phyloP scores from a whole-genome alignment of 164 flowering plant species.

The Hamamelis virginiana region DNA sequence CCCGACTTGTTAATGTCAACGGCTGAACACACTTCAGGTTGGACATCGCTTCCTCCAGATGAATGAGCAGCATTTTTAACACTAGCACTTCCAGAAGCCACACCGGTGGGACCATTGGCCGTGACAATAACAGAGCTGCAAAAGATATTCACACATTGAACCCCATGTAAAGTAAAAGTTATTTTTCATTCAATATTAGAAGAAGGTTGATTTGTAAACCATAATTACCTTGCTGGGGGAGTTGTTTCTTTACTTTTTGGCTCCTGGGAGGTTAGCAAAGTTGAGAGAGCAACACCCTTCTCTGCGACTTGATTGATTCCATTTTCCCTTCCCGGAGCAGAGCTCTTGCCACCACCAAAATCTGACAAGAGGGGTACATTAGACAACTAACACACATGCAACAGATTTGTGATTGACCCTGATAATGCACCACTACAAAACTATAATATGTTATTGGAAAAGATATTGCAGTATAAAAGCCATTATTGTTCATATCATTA shows the following conservation, averaged over 20 bases:
- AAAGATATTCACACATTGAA: conserved; percentile 4
- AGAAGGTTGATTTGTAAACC: not conserved
- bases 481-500: not conserved
- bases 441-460: not conserved
- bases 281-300: conserved; percentile 29
- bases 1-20: conserved; percentile 18
- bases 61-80: conserved; percentile 20
- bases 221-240: conserved; percentile 37
- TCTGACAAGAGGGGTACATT: conserved; percentile 36
- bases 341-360: conserved; percentile 56
- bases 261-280: conserved; percentile 37
- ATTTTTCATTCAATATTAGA: no score
- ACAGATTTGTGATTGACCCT: not conserved
- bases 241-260: conserved; percentile 39
- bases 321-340: conserved; percentile 53
- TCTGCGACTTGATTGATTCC: conserved; percentile 39
- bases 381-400: conserved; percentile 2
- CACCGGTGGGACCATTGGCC: conserved; percentile 42
- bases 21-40: conserved; percentile 22
- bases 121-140: conserved; percentile 46
- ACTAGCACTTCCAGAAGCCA: conserved; percentile 26
- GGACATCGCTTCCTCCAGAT: conserved; percentile 19
- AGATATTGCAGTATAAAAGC: not conserved
- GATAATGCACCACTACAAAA: not conserved
- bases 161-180: not conserved